These are phyloP conservation scores for Tuber umbilicatum DNA, from an alignment of 495 filamentous ascomycete species.

Conservation along the genomic window DNA sequence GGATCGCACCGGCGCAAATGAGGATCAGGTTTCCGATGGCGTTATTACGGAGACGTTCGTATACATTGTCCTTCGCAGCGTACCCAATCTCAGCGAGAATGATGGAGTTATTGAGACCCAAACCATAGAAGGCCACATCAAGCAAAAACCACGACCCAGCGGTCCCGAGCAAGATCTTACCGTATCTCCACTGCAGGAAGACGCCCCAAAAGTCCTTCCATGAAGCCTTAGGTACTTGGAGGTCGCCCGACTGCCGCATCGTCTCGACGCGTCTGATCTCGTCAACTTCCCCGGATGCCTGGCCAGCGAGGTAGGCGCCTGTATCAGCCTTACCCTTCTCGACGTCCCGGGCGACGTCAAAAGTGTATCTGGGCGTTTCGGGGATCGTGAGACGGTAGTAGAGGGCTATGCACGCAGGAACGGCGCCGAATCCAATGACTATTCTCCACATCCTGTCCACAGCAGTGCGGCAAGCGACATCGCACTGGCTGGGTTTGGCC, in stretches of 20 bases:
- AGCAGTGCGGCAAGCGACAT: slow-evolving; percentile 56
- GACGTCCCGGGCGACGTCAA: slow-evolving; percentile 68
- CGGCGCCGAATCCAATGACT: slow-evolving; percentile 69
- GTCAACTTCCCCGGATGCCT: slow-evolving; percentile 50
- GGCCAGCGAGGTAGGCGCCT: slow-evolving; percentile 55
- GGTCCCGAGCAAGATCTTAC: slow-evolving; percentile 68
- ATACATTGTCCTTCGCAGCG: slow-evolving; percentile 55
- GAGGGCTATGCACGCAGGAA: slow-evolving; percentile 68
- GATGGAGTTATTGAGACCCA: slow-evolving; percentile 68
- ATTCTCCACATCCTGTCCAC: slow-evolving; percentile 80
- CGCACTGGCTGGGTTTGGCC: slow-evolving; percentile 49
- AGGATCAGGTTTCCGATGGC: slow-evolving; percentile 72
- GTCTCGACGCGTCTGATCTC: slow-evolving; percentile 48
- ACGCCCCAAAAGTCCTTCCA: slow-evolving; percentile 59
- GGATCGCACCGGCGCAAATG: slow-evolving; percentile 66
- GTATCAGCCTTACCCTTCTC: slow-evolving; percentile 64
- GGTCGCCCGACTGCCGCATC: slow-evolving; percentile 45
- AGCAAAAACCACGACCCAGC: slow-evolving; percentile 72
- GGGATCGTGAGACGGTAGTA: slow-evolving; percentile 88
- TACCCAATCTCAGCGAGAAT: slow-evolving; percentile 65
- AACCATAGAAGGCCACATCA: slow-evolving; percentile 66
- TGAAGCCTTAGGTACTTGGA: slow-evolving; percentile 58
- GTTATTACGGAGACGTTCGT: slow-evolving; percentile 59
- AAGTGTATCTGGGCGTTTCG: slow-evolving; percentile 69
- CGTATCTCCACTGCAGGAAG: slow-evolving; percentile 64